Base-by-base conservation (phyloP, 1,284 basidiomycete species). In the Cystobasidiaceae sp. region DNA sequence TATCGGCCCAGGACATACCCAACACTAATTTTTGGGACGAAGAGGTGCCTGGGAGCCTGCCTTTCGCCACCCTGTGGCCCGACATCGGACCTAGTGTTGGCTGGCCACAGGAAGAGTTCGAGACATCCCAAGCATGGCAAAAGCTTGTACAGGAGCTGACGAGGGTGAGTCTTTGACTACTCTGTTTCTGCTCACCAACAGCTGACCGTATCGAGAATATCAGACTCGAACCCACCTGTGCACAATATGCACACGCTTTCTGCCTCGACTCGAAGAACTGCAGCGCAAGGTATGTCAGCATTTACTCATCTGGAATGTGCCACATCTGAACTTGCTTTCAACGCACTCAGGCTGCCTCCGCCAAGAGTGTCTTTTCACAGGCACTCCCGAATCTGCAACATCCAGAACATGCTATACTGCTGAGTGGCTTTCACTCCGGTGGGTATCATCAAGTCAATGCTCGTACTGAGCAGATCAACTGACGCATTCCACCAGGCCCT, bases 11-110 rank as follows among this genome's bases (percentile, higher is more conserved):
- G 27, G 61, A 64, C 39, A 64, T 64, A 9, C 51, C 61, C 5
- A 64, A 46, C 33, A 56, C 52, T 3, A 56, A 55, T n/a, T 56
- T 64, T 19, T 64, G 61, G 61, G 61, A 64, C 27, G 61, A 64
- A 46, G 61, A 64, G 17, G 19, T 41, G 19, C 61, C 61, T 11
- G 30, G 45, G 7, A 25, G 19, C 2, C 19, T 64, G 17, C 61
- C 61, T 25, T 28, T 44, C 7, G 44, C 61, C 23, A 25, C 19
- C 15, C 8, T 46, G 4, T 64, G 61, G 51, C 61, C 56, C 5
- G 30, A 48, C 11, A 46, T 59, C 25, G 44, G 43, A 32, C 56
- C 56, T 25, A 49, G 45, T 49, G 45, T 43, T 8, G 25, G 21
- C 37, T 11, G 39, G 33, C 34, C 27, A 0, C 23, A 27, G 17